Evolutionary conservation across 106 monocot genomes (phyloP).

Genomic region (Dioscorea dumetorum): DNA sequence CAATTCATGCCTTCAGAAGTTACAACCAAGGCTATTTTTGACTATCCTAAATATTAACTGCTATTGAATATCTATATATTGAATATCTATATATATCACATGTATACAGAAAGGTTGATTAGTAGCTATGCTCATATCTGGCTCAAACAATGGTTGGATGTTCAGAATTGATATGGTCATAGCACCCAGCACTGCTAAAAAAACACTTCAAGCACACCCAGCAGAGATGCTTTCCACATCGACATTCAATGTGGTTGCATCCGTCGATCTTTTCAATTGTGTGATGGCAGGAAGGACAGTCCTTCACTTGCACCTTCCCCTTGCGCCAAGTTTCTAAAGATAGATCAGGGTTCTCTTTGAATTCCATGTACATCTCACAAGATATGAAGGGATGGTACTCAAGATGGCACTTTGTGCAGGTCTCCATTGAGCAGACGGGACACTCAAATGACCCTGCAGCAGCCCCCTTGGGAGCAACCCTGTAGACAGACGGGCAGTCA

Average conservation of each 20-base stretch:
- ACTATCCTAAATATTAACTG: too few species aligned
- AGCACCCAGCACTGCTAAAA: slow-evolving; percentile 46
- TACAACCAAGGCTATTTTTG: too few species aligned
- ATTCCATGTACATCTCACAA: slow-evolving; percentile 71
- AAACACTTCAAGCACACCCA: slow-evolving; percentile 68
- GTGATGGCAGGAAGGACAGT: slow-evolving; percentile 57
- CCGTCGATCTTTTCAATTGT: slow-evolving; percentile 87
- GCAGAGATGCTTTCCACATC: slow-evolving; percentile 75
- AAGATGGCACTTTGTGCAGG: slow-evolving; percentile 74
- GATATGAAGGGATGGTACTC: slow-evolving; percentile 80
- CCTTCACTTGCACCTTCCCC: slow-evolving; percentile 76
- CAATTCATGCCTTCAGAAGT: too few species aligned
- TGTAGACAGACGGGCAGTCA: slow-evolving; percentile 34
- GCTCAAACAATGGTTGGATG: slow-evolving; percentile 3
- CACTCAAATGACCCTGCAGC: slow-evolving; percentile 35
- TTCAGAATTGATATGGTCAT: slow-evolving; percentile 51
- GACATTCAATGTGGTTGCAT: slow-evolving; percentile 80
- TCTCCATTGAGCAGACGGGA: slow-evolving; percentile 65
- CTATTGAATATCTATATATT: background rate
- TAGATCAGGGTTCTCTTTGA: slow-evolving; percentile 66
- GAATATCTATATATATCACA: background rate
- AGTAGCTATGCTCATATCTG: background rate
- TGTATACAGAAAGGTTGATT: background rate
- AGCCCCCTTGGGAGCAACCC: slow-evolving; percentile 12
- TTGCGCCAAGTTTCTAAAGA: slow-evolving; percentile 62